Conservation (phyloP, 441 rosid species). For the Geranium incanum region DNA sequence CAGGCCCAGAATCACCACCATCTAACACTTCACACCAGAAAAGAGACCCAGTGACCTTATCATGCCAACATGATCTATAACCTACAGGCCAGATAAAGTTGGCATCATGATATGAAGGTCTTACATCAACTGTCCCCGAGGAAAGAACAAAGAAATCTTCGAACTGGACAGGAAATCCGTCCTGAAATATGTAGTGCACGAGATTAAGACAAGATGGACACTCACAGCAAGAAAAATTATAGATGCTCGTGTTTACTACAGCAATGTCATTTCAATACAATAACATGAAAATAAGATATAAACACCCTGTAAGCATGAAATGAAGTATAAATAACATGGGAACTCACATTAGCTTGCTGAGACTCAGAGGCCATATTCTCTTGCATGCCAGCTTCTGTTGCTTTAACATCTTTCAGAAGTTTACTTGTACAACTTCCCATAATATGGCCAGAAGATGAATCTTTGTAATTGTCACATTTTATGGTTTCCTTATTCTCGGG, state of each 20-base stretch:
- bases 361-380: constrained; percentile 32
- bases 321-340: constrained; percentile 11
- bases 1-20: constrained; percentile 84
- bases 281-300: constrained; percentile 14
- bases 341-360: constrained; percentile 52
- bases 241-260: not conserved
- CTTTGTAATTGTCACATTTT: constrained; percentile 33
- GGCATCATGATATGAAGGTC: constrained; percentile 72
- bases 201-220: constrained; percentile 19
- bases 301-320: constrained; percentile 7
- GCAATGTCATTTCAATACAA: not conserved
- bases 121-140: constrained; percentile 71
- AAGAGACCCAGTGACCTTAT: constrained; percentile 81
- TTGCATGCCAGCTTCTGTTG: constrained; percentile 33
- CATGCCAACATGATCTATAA: constrained; percentile 96
- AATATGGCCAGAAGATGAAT: constrained; percentile 36
- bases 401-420: constrained; percentile 30
- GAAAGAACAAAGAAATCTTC: constrained; percentile 87
- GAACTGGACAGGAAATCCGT: constrained; percentile 74
- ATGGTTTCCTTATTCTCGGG: constrained; percentile 43
- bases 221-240: not conserved
- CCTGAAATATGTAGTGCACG: constrained; percentile 46
- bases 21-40: constrained; percentile 75
- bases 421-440: constrained; percentile 30
- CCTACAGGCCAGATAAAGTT: constrained; percentile 73